These are phyloP conservation scores for Colletotrichum gloeosporioides DNA, from an alignment of 2,329 filamentous ascomycete species.

Conservation along the genomic window DNA sequence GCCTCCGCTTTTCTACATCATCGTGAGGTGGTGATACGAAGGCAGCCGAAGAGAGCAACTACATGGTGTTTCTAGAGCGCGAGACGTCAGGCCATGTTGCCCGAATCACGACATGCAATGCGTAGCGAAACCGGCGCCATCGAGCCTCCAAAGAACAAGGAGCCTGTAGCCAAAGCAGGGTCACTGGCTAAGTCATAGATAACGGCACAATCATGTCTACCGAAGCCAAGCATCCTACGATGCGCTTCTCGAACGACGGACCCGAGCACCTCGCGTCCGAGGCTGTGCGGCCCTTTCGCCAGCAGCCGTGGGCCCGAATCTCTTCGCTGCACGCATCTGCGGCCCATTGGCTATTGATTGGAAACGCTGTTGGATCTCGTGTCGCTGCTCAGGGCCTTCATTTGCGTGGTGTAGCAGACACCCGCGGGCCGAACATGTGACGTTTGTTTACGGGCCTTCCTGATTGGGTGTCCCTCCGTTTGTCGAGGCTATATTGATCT, in stretches of 20 bases:
- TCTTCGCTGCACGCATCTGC: not conserved
- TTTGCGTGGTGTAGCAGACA: not conserved
- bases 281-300: not conserved
- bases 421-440: not conserved
- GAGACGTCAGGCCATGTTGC: not conserved
- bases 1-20: not conserved
- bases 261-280: not conserved
- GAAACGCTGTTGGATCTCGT: not conserved
- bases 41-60: not conserved
- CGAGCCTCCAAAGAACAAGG: not conserved
- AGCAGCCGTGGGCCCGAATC: not conserved
- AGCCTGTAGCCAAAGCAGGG: not conserved
- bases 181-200: not conserved
- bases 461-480: not conserved
- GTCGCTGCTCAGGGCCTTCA: not conserved
- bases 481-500: conserved; percentile 6
- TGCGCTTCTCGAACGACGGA: not conserved
- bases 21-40: not conserved
- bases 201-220: not conserved
- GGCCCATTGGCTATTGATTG: not conserved
- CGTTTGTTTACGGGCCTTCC: not conserved
- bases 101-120: not conserved
- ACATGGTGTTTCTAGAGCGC: not conserved
- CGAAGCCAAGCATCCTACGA: not conserved
- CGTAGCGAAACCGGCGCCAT: not conserved